phyloP scores from a whole-genome alignment of 345 rosid species.

The Hypericum androsaemum region DNA sequence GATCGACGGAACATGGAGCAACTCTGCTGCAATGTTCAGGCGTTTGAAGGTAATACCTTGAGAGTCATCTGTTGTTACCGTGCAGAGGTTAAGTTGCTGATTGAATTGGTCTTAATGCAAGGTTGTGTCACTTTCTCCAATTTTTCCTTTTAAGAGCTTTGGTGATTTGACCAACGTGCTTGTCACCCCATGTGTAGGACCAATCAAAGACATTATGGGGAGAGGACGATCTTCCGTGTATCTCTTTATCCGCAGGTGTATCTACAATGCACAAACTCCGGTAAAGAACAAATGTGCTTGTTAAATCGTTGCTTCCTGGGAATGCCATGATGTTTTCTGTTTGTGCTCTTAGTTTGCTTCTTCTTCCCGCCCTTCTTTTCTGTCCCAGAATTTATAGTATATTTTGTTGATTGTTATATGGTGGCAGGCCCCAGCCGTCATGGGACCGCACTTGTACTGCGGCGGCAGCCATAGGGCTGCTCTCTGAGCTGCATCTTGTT shows the following conservation, averaged over 20 bases:
- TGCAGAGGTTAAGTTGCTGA: not conserved
- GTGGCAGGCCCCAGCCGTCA: constrained; percentile 84
- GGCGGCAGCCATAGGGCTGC: constrained; percentile 73
- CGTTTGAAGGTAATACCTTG: constrained; percentile 58
- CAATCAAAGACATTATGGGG: constrained; percentile 63
- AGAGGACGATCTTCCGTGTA: constrained; percentile 60
- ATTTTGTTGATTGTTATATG: constrained; percentile 8
- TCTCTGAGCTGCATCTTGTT: constrained; percentile 57
- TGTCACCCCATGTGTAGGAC: constrained; percentile 36
- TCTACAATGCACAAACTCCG: constrained; percentile 93
- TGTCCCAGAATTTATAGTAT: not conserved
- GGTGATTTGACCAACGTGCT: not conserved
- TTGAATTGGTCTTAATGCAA: constrained; percentile 1
- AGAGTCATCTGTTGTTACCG: not conserved
- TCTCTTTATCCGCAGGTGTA: constrained; percentile 65
- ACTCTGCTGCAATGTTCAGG: constrained; percentile 88
- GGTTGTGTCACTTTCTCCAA: constrained; percentile 5
- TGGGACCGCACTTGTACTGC: constrained; percentile 97
- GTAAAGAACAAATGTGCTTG: constrained; percentile 25
- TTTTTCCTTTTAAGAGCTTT: constrained; percentile 6
- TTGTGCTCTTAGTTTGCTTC: not conserved
- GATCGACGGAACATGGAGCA: constrained; percentile 98
- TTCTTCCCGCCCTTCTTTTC: not conserved
- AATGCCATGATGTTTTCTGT: not conserved
- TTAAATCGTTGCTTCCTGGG: constrained; percentile 1